These are phyloP conservation scores for Pichia nakasei DNA, from an alignment of 805 yeast species.

Conservation along the genomic window DNA sequence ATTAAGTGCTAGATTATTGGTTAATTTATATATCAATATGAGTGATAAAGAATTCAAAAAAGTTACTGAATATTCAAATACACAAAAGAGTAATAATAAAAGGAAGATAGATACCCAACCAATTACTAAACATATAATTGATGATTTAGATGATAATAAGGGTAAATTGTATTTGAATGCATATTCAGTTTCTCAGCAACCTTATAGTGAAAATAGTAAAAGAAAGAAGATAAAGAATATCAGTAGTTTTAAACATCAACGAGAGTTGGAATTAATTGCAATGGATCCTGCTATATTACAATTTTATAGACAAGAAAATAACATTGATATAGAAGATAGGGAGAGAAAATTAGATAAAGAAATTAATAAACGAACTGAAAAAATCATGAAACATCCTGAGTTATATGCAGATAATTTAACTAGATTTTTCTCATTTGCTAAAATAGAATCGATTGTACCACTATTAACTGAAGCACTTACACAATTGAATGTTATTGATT, in stretches of 20 bases:
- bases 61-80: slow-evolving; percentile 20
- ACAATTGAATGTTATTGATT: slow-evolving; percentile 32
- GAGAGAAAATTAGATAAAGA: slow-evolving; percentile 17
- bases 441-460: slow-evolving; percentile 35
- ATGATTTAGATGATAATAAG: slow-evolving; percentile 24
- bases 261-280: slow-evolving; percentile 29
- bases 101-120: slow-evolving; percentile 39
- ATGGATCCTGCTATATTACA: slow-evolving; percentile 45
- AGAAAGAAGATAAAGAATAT: slow-evolving; percentile 23
- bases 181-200: slow-evolving; percentile 35
- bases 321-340: slow-evolving; percentile 18
- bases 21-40: slow-evolving; percentile 43
- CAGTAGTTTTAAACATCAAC: slow-evolving; percentile 19
- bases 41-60: slow-evolving; percentile 38
- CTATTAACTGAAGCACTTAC: slow-evolving; percentile 34
- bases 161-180: slow-evolving; percentile 19
- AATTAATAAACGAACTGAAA: slow-evolving; percentile 13
- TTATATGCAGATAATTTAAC: slow-evolving; percentile 39
- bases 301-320: slow-evolving; percentile 22
- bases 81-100: slow-evolving; percentile 12
- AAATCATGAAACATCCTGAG: slow-evolving; percentile 15
- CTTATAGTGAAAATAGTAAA: slow-evolving; percentile 29
- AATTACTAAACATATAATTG: slow-evolving; percentile 27
- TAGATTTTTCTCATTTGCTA: slow-evolving; percentile 39
- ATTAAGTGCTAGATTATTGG: slow-evolving; percentile 42